phyloP scores from a whole-genome alignment of 495 filamentous ascomycete species.

The Filosporella fistucella region DNA sequence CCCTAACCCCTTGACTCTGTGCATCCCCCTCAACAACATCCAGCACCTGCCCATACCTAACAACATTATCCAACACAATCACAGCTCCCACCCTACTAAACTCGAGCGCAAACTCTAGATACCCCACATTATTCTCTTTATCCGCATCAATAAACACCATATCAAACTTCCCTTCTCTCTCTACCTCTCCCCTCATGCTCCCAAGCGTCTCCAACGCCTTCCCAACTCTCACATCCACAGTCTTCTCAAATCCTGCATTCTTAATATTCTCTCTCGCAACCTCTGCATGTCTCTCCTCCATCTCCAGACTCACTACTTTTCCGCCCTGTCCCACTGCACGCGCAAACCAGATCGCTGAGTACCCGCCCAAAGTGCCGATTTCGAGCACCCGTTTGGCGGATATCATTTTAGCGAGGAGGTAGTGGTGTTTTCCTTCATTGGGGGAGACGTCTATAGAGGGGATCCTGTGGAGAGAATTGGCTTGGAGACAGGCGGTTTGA shows the following conservation, averaged over 20 bases:
- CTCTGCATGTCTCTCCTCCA: conserved; percentile 4
- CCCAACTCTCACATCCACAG: conserved; percentile 14
- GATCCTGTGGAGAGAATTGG: conserved; percentile 3
- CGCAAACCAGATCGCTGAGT: conserved; percentile 18
- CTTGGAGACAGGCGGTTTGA: conserved; percentile 5
- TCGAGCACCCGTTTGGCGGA: conserved; percentile 12
- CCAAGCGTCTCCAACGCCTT: conserved; percentile 9
- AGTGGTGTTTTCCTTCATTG: conserved; percentile 15
- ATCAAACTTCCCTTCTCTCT: conserved; percentile 11
- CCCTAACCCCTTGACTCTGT: conserved; percentile 2
- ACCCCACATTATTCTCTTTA: conserved; percentile 16
- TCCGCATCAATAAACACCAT: conserved; percentile 21
- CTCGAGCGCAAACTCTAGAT: conserved; percentile 9
- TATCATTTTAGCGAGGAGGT: conserved; percentile 18
- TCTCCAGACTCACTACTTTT: conserved; percentile 15
- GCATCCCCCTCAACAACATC: not conserved
- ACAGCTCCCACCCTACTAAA: conserved; percentile 7
- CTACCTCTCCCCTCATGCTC: conserved; percentile 9
- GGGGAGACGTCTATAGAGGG: conserved; percentile 14
- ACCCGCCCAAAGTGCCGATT: conserved; percentile 18
- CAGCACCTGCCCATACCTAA: not conserved
- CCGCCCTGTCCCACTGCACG: conserved; percentile 11
- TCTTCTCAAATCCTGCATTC: conserved; percentile 11
- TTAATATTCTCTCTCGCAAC: conserved; percentile 15
- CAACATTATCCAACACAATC: conserved; percentile 20